Conservation (phyloP, 495 filamentous ascomycete species). For the Cryomyces minteri region DNA sequence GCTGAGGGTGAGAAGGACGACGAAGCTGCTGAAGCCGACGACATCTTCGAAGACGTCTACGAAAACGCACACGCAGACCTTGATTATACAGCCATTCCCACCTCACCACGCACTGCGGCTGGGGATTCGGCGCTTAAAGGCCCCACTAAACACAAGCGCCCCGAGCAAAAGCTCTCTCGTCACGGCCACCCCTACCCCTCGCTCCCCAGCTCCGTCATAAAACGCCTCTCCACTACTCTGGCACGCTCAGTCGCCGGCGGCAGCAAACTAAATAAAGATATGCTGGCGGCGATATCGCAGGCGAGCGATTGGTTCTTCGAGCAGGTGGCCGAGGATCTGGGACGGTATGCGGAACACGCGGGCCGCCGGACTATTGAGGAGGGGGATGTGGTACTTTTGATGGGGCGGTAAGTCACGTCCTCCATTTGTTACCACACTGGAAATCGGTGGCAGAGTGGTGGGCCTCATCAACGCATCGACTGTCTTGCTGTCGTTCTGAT, state of each 20-base stretch:
- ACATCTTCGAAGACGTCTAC: neutral
- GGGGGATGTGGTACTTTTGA: constrained; percentile 58
- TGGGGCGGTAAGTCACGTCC: constrained; percentile 64
- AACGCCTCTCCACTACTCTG: constrained; percentile 56
- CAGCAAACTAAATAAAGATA: constrained; percentile 54
- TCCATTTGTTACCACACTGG: constrained; percentile 11
- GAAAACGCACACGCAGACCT: neutral
- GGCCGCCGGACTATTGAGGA: constrained; percentile 74
- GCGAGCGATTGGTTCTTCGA: constrained; percentile 82
- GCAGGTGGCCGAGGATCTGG: constrained; percentile 62
- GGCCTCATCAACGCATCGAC: too few species aligned
- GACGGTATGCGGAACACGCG: constrained; percentile 63
- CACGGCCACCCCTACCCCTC: constrained; percentile 60
- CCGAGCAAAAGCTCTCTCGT: constrained; percentile 43
- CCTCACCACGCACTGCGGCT: too few species aligned
- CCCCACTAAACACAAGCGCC: constrained; percentile 5
- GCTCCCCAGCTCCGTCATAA: constrained; percentile 49
- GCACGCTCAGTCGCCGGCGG: constrained; percentile 37
- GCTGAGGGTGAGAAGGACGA: constrained; percentile 8
- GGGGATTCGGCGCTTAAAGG: too few species aligned
- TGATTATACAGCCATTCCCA: too few species aligned
- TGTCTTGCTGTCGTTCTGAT: too few species aligned
- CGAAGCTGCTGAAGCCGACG: neutral
- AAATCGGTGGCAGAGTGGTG: too few species aligned
- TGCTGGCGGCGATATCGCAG: constrained; percentile 52